A percentile compares a stretch with the other conserved stretches of the same genome.
Conservation (phyloP, 768 basidiomycete genomes). For the Tubosaeta sp. region DNA sequence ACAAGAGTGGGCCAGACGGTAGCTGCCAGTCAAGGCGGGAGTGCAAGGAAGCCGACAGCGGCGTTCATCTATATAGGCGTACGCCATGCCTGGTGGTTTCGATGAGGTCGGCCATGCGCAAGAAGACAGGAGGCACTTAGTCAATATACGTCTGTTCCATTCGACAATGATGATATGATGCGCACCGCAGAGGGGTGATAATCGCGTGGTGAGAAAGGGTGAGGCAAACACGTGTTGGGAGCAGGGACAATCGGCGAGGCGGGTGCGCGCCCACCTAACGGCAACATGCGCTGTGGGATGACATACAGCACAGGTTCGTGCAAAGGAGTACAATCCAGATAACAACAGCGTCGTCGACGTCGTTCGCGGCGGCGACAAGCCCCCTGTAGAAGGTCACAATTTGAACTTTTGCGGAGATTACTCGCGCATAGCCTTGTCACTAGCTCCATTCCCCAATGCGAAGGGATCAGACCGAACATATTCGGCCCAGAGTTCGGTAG, state of each 20-base stretch:
- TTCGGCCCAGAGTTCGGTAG: slow-evolving; percentile 1
- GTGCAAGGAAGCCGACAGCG: slow-evolving; percentile 18
- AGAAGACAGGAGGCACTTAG: slow-evolving; percentile 21
- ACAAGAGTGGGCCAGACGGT: slow-evolving; percentile 3
- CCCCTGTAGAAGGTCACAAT: neutral
- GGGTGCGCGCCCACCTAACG: slow-evolving; percentile 11
- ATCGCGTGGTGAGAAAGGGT: slow-evolving; percentile 29
- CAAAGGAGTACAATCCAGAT: slow-evolving; percentile 2
- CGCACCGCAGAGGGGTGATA: slow-evolving; percentile 30
- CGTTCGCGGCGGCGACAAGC: neutral
- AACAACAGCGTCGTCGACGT: slow-evolving; percentile 1
- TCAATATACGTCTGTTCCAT: slow-evolving; percentile 17
- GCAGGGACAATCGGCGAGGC: slow-evolving; percentile 8
- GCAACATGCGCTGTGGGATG: neutral
- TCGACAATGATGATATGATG: slow-evolving; percentile 28
- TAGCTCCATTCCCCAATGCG: slow-evolving; percentile 4
- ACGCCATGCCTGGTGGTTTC: slow-evolving; percentile 32
- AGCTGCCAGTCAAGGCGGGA: slow-evolving; percentile 13
- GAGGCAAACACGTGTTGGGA: slow-evolving; percentile 31
- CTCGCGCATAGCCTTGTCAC: slow-evolving; percentile 12
- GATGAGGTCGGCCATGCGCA: slow-evolving; percentile 31
- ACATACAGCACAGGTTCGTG: slow-evolving; percentile 14
- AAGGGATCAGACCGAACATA: slow-evolving; percentile 2
- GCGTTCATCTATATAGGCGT: slow-evolving; percentile 27
- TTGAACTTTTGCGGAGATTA: slow-evolving; percentile 21